A percentile compares a stretch with the other conserved stretches of the same genome.
Evolutionary conservation across 2,329 filamentous ascomycete genomes (phyloP).

Genomic region (Colletotrichum tanaceti): DNA sequence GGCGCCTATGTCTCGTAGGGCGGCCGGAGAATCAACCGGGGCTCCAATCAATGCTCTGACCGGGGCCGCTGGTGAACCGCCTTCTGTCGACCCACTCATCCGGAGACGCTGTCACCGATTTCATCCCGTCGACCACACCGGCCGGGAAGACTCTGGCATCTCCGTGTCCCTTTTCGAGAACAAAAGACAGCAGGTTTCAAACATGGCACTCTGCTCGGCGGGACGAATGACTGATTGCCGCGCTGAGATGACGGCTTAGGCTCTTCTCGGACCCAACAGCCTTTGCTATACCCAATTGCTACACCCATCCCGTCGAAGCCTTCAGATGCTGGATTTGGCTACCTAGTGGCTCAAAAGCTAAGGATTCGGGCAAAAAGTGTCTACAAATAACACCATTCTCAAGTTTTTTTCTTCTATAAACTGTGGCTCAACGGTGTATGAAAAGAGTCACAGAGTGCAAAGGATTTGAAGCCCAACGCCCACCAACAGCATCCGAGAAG

Average conservation of each 20-base stretch:
- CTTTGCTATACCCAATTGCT: not conserved
- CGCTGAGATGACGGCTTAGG: not conserved
- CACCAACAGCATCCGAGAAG: not conserved
- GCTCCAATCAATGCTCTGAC: not conserved
- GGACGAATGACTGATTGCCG: not conserved
- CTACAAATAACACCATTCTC: not conserved
- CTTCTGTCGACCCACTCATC: conserved; percentile 4
- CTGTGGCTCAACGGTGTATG: too few species aligned
- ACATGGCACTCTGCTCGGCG: too few species aligned
- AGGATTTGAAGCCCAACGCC: too few species aligned
- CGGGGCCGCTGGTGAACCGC: not conserved
- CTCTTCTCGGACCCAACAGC: not conserved
- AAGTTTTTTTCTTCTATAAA: too few species aligned
- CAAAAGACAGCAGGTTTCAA: not conserved
- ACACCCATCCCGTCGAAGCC: not conserved
- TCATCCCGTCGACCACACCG: not conserved
- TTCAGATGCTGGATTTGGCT: not conserved
- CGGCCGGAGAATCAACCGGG: conserved; percentile 13
- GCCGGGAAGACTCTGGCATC: accelerated
- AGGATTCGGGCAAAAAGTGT: too few species aligned
- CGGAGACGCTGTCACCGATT: conserved; percentile 19
- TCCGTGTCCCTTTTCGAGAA: not conserved
- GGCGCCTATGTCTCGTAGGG: conserved; percentile 12
- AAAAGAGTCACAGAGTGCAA: not conserved
- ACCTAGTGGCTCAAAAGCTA: not conserved